Conservation (phyloP, 208 protist species). For the Trypanosoma caninum region DNA sequence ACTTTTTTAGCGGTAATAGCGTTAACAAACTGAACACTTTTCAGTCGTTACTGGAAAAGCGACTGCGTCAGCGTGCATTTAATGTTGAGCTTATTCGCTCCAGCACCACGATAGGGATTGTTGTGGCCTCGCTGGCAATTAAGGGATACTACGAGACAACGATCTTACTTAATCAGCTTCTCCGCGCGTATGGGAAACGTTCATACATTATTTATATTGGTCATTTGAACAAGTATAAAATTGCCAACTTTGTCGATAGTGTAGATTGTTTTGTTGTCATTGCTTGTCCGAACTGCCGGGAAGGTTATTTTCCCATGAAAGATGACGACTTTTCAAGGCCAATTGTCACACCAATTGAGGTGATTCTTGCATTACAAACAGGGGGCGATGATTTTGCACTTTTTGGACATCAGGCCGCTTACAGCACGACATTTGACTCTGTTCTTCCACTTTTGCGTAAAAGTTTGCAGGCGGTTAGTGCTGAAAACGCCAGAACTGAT, state of each 20-base stretch:
- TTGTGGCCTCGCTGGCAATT: slow-evolving; percentile 81
- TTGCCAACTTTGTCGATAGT: slow-evolving; percentile 89
- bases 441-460: slow-evolving; percentile 31
- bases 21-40: background rate
- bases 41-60: slow-evolving; percentile 28
- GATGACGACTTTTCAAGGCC: slow-evolving; percentile 79
- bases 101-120: slow-evolving; percentile 77
- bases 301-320: slow-evolving; percentile 73
- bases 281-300: slow-evolving; percentile 80
- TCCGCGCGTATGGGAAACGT: slow-evolving; percentile 66
- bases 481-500: background rate
- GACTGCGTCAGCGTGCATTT: slow-evolving; percentile 67
- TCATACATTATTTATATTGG: slow-evolving; percentile 90
- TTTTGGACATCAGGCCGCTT: slow-evolving; percentile 57
- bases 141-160: slow-evolving; percentile 78
- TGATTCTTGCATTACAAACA: slow-evolving; percentile 67
- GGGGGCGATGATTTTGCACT: slow-evolving; percentile 21
- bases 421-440: slow-evolving; percentile 58
- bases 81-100: slow-evolving; percentile 79
- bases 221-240: slow-evolving; percentile 91
- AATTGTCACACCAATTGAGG: slow-evolving; percentile 85
- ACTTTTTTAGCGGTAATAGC: slow-evolving; percentile 1
- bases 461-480: slow-evolving; percentile 1
- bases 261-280: slow-evolving; percentile 88
- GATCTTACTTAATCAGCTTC: slow-evolving; percentile 62